Conservation (phyloP, 2,329 filamentous ascomycete species). For the Cercospora zeina region DNA sequence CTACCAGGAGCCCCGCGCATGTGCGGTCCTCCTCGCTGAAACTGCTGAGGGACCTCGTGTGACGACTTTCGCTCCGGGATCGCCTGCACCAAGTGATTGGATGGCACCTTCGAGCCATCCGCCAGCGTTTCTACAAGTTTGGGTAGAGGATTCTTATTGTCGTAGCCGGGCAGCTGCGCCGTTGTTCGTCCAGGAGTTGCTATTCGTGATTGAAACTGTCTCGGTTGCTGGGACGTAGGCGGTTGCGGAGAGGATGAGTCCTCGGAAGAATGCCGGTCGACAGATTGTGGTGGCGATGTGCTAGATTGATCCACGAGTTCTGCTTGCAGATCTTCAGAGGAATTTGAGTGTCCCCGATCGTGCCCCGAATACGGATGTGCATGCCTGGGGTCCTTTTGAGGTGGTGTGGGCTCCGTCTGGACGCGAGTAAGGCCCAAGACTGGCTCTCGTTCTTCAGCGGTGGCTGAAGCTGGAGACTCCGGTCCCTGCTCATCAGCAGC, state of each 20-base stretch:
- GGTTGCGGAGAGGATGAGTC: conserved; percentile 39
- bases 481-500: conserved; percentile 57
- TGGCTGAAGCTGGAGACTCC: conserved; percentile 47
- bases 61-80: conserved; percentile 56
- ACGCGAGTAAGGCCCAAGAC: conserved; percentile 61
- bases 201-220: conserved; percentile 58
- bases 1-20: conserved; percentile 39
- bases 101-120: conserved; percentile 39
- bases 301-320: conserved; percentile 19
- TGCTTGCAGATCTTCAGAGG: conserved; percentile 34
- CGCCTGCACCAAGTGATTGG: conserved; percentile 33
- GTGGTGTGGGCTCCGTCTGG: conserved; percentile 66
- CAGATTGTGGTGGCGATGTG: conserved; percentile 12
- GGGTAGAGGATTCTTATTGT: conserved; percentile 50
- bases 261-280: conserved; percentile 23
- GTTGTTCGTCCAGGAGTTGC: conserved; percentile 58
- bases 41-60: conserved; percentile 37
- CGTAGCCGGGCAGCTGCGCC: conserved; percentile 52
- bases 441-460: conserved; percentile 41
- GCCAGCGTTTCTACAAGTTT: conserved; percentile 63
- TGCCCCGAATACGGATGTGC: conserved; percentile 64
- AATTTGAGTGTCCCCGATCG: conserved; percentile 43
- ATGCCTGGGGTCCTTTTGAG: conserved; percentile 44
- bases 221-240: conserved; percentile 44
- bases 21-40: conserved; percentile 40